phyloP scores from a whole-genome alignment of 2,329 filamentous ascomycete genomes.

The Exophiala oligosperma region DNA sequence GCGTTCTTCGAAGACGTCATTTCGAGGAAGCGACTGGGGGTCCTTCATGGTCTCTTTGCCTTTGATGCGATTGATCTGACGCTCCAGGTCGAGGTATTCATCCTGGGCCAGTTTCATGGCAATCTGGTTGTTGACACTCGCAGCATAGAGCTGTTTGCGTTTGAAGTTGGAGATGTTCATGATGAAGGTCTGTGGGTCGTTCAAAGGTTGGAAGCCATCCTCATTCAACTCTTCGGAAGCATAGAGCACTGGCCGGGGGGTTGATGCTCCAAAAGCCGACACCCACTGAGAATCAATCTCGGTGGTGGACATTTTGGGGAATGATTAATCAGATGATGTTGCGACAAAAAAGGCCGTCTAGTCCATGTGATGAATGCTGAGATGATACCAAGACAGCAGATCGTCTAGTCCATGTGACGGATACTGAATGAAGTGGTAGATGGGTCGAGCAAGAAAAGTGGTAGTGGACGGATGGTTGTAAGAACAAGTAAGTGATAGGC shows the following conservation, averaged over 20 bases:
- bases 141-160: conserved; percentile 47
- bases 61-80: conserved; percentile 49
- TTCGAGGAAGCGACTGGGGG: conserved; percentile 43
- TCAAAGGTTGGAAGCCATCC: conserved; percentile 27
- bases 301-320: conserved; percentile 14
- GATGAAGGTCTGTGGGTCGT: conserved; percentile 24
- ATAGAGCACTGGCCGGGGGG: conserved; percentile 25
- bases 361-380: neutral
- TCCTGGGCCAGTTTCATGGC: conserved; percentile 59
- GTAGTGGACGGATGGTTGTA: too few relatives aligned
- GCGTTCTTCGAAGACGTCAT: conserved; percentile 57
- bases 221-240: conserved; percentile 21
- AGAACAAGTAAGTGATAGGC: too few relatives aligned
- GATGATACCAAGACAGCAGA: neutral
- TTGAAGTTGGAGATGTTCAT: conserved; percentile 19
- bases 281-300: conserved; percentile 24
- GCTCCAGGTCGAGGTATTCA: conserved; percentile 55
- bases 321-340: neutral
- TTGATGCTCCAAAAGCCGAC: conserved; percentile 24
- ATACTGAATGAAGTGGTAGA: neutral
- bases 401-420: neutral
- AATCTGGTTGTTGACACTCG: conserved; percentile 55
- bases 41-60: conserved; percentile 55
- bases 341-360: too few relatives aligned
- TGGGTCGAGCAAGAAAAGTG: too few relatives aligned